phyloP scores from a whole-genome alignment of 257 asterid genomes.

The Mitragyna speciosa region DNA sequence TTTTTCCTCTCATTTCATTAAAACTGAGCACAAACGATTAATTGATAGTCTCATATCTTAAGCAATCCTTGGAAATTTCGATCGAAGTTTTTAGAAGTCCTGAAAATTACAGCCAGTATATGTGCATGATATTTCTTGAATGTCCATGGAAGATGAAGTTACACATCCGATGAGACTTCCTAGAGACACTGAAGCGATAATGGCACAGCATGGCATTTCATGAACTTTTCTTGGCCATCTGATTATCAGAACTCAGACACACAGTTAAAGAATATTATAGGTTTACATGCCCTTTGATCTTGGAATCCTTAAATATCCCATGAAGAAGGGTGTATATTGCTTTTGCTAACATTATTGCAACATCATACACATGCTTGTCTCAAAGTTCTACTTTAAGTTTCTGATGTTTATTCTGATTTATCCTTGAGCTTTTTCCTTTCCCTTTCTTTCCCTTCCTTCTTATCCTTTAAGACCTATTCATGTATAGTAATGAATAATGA shows the following conservation, averaged over 20 bases:
- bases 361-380: not conserved
- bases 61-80: not conserved
- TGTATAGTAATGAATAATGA: not conserved
- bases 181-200: conserved; percentile 18
- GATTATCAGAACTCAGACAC: not conserved
- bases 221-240: conserved; percentile 13
- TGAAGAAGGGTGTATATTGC: conserved; percentile 13
- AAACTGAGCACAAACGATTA: not conserved
- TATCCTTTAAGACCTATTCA: not conserved
- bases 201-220: conserved; percentile 18
- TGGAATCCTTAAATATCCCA: conserved; percentile 13
- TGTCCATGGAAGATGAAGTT: not conserved
- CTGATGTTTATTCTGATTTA: not conserved
- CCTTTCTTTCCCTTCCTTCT: not conserved
- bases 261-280: conserved; percentile 3
- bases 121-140: not conserved
- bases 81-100: no score
- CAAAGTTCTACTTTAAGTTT: conserved; percentile 5
- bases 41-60: not conserved
- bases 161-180: not conserved
- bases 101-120: not conserved
- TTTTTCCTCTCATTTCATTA: not conserved
- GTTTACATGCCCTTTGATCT: not conserved
- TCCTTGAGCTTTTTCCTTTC: not conserved
- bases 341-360: conserved; percentile 11